Percentiles rank a stretch among this genome's conserved stretches.
phyloP scores from a whole-genome alignment of 192 early-diverging fungal species.

The Umbelopsis isabellina region DNA sequence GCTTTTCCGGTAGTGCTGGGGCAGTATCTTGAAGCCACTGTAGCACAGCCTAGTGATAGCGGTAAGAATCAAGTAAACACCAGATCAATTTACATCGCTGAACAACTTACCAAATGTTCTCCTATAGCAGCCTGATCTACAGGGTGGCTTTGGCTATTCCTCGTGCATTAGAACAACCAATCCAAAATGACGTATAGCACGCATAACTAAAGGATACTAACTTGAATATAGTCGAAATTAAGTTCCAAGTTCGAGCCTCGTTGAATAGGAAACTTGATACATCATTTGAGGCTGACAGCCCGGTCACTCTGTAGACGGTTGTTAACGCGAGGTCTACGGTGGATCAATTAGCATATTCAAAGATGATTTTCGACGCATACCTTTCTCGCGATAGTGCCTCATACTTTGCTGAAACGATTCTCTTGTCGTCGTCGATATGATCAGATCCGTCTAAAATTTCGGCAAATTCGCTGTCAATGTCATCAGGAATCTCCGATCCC shows the following conservation, averaged over 20 bases:
- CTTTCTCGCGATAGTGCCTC: not conserved
- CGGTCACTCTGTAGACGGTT: not conserved
- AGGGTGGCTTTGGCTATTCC: no score
- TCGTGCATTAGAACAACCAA: no score
- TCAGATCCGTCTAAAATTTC: slow-evolving; percentile 3
- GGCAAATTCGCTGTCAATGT: slow-evolving; percentile 22
- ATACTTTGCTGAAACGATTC: not conserved
- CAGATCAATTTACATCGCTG: not conserved
- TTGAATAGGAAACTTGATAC: not conserved
- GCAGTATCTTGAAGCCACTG: slow-evolving; percentile 4
- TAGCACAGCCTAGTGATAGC: not conserved
- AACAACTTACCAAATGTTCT: slow-evolving; percentile 1
- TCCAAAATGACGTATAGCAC: no score
- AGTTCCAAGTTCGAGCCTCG: not conserved
- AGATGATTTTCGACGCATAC: not conserved
- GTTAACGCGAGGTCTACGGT: not conserved
- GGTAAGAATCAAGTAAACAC: not conserved
- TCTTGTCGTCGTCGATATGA: not conserved
- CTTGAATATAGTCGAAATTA: slow-evolving; percentile 5
- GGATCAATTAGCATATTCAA: not conserved
- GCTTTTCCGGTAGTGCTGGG: not conserved
- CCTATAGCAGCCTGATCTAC: not conserved
- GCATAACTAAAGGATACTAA: not conserved
- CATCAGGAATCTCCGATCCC: slow-evolving; percentile 7
- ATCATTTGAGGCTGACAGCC: not conserved